phyloP scores from a whole-genome alignment of 768 basidiomycete genomes.

The Tricholoma matsutake region DNA sequence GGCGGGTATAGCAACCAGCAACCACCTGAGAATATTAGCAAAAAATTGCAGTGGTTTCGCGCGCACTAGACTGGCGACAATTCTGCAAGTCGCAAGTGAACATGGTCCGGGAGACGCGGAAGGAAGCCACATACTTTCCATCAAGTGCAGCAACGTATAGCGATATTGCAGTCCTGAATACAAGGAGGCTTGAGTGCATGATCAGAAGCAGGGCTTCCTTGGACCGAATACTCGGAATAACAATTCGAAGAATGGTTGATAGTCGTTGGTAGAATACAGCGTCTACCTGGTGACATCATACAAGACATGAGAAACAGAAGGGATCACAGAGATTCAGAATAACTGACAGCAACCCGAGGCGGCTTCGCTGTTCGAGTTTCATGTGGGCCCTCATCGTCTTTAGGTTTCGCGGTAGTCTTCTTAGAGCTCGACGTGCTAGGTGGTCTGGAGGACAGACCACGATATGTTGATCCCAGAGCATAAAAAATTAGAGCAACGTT shows the following conservation, averaged over 20 bases:
- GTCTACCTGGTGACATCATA: slow-evolving; percentile 61
- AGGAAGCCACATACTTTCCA: slow-evolving; percentile 58
- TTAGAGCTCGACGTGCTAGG: slow-evolving; percentile 28
- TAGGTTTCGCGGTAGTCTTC: slow-evolving; percentile 32
- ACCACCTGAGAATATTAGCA: slow-evolving; percentile 83
- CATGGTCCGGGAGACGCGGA: not conserved
- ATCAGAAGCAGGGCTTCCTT: slow-evolving; percentile 85
- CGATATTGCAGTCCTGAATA: slow-evolving; percentile 88
- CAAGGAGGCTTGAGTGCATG: slow-evolving; percentile 85
- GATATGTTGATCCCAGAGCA: slow-evolving; percentile 62
- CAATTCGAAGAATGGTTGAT: slow-evolving; percentile 73
- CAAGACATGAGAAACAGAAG: not conserved
- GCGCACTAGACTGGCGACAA: slow-evolving; percentile 92
- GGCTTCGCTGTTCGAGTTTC: slow-evolving; percentile 35
- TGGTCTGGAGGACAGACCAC: slow-evolving; percentile 48
- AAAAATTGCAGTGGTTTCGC: slow-evolving; percentile 78
- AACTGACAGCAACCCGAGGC: slow-evolving; percentile 65
- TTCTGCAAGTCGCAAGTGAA: slow-evolving; percentile 43
- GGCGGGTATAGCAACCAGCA: slow-evolving; percentile 88
- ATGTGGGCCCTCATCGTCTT: slow-evolving; percentile 9
- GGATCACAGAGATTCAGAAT: not conserved
- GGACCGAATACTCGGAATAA: slow-evolving; percentile 80
- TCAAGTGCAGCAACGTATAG: slow-evolving; percentile 94
- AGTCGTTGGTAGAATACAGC: slow-evolving; percentile 86
- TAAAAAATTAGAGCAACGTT: slow-evolving; percentile 71